Conservation (phyloP, 495 filamentous ascomycete genomes). For the Xylaria castorea region DNA sequence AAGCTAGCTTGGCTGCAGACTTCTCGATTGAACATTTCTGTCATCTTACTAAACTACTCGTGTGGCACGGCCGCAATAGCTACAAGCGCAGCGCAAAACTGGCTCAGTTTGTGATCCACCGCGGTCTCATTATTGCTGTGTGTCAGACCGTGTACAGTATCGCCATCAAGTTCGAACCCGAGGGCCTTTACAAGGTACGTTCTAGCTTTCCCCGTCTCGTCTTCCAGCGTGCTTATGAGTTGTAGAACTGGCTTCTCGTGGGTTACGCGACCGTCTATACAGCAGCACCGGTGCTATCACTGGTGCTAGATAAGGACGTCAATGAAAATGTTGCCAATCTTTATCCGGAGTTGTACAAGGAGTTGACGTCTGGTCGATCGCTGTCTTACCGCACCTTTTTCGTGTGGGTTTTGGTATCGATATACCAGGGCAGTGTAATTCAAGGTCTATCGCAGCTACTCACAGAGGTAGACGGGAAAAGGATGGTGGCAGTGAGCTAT, state of each 20-base stretch:
- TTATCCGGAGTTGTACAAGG: conserved; percentile 97
- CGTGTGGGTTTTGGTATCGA: conserved; percentile 91
- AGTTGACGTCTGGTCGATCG: conserved; percentile 82
- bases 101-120: conserved; percentile 97
- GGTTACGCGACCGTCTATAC: conserved; percentile 98
- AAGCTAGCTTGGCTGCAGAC: conserved; percentile 93
- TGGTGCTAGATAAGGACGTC: conserved; percentile 96
- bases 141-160: conserved; percentile 98
- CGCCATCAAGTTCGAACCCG: conserved; percentile 86
- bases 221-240: conserved; percentile 31
- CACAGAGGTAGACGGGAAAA: conserved; percentile 69
- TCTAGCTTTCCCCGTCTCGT: not conserved
- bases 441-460: conserved; percentile 91
- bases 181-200: conserved; percentile 81
- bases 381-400: conserved; percentile 94
- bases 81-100: conserved; percentile 97
- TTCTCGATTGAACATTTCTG: conserved; percentile 95
- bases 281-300: conserved; percentile 88
- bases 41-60: conserved; percentile 93
- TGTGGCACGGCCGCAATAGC: conserved; percentile 97
- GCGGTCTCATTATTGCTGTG: conserved; percentile 90
- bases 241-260: conserved; percentile 90
- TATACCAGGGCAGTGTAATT: conserved; percentile 95
- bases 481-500: conserved; percentile 90
- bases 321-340: conserved; percentile 91